Conservation (phyloP, 2,329 filamentous ascomycete species). For the Fusarium algeriense region DNA sequence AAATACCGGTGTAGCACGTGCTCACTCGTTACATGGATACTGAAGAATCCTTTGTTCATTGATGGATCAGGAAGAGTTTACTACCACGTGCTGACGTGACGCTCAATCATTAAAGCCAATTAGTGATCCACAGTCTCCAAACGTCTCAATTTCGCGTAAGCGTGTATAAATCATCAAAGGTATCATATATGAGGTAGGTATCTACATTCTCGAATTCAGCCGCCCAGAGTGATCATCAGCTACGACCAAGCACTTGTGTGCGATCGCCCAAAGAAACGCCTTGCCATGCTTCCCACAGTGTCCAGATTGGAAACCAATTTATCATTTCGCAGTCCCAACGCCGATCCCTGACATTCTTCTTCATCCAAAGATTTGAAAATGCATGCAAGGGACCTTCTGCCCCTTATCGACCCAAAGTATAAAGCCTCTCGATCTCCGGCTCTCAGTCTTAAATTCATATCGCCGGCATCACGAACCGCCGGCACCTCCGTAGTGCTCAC, state of each 20-base stretch:
- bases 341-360: slow-evolving; percentile 29
- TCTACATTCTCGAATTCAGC: neutral
- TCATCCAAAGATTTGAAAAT: slow-evolving; percentile 2
- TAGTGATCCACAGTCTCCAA: neutral
- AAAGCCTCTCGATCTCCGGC: slow-evolving; percentile 6
- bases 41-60: no score
- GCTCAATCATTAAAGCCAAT: neutral
- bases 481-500: neutral
- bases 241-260: slow-evolving; percentile 14
- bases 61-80: neutral
- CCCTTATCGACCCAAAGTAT: neutral
- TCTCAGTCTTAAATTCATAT: slow-evolving; percentile 1
- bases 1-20: no score
- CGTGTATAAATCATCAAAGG: slow-evolving; percentile 20
- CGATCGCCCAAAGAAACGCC: slow-evolving; percentile 40
- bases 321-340: slow-evolving; percentile 28
- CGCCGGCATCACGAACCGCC: neutral
- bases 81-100: neutral
- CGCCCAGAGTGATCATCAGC: slow-evolving; percentile 13
- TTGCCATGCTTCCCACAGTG: slow-evolving; percentile 39
- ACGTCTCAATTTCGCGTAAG: neutral
- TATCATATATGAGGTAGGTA: slow-evolving; percentile 18
- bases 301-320: slow-evolving; percentile 23
- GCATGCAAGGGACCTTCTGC: neutral
- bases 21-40: no score